phyloP scores from a whole-genome alignment of 1,284 basidiomycete genomes.

The Omphalotus olearius region DNA sequence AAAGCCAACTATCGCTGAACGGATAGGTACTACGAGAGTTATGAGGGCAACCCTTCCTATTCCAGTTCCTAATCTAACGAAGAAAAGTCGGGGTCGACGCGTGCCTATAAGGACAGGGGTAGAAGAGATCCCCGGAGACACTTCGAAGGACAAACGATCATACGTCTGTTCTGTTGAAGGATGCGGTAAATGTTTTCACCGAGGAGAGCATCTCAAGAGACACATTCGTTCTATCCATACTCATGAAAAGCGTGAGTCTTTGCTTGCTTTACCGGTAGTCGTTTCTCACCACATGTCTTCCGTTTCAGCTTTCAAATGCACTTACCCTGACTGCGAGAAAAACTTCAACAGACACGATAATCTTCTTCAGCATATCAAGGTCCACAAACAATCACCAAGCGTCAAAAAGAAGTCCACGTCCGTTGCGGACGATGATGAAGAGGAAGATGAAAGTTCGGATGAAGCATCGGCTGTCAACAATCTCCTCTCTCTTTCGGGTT shows the following conservation, averaged over 20 bases:
- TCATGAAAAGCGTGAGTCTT: slow-evolving; percentile 70
- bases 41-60: slow-evolving; percentile 41
- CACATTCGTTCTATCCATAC: slow-evolving; percentile 79
- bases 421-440: slow-evolving; percentile 17
- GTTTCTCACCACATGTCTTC: slow-evolving; percentile 11
- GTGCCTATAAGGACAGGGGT: slow-evolving; percentile 38
- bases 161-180: slow-evolving; percentile 33
- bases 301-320: slow-evolving; percentile 67
- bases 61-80: slow-evolving; percentile 68
- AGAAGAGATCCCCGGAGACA: slow-evolving; percentile 33
- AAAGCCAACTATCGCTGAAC: neutral
- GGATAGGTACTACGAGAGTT: slow-evolving; percentile 9
- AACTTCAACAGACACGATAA: slow-evolving; percentile 86
- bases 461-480: slow-evolving; percentile 4
- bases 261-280: neutral
- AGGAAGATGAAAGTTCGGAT: neutral
- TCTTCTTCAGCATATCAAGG: slow-evolving; percentile 74
- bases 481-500: slow-evolving; percentile 3
- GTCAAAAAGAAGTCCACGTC: slow-evolving; percentile 66
- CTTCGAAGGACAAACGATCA: slow-evolving; percentile 1
- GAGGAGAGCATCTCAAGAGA: slow-evolving; percentile 76
- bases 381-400: slow-evolving; percentile 45
- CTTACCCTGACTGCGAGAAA: slow-evolving; percentile 73
- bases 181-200: slow-evolving; percentile 76
- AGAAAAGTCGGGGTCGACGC: slow-evolving; percentile 65